phyloP scores from a whole-genome alignment of 768 basidiomycete species.

The Hypsizygus marmoreus region DNA sequence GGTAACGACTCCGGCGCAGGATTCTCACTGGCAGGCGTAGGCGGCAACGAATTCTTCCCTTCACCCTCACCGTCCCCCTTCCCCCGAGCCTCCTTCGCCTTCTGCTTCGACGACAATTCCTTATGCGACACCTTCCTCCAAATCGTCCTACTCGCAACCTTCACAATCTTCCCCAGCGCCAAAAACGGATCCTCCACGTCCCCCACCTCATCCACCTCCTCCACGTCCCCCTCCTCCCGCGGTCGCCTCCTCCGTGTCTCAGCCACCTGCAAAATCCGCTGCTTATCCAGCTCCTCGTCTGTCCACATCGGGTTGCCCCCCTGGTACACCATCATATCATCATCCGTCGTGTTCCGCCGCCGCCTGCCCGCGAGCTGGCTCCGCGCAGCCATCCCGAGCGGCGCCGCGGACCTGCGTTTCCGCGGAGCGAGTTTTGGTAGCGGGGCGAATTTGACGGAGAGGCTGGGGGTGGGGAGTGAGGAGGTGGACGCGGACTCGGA shows the following conservation, averaged over 20 bases:
- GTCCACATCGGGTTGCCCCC: slow-evolving; percentile 35
- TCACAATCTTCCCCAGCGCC: slow-evolving; percentile 52
- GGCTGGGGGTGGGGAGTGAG: slow-evolving; percentile 26
- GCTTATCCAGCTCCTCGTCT: slow-evolving; percentile 38
- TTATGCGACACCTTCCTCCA: slow-evolving; percentile 52
- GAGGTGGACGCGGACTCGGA: slow-evolving; percentile 36
- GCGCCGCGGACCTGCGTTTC: slow-evolving; percentile 48
- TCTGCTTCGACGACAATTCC: slow-evolving; percentile 25
- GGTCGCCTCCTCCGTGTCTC: slow-evolving; percentile 19
- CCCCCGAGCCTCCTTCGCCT: slow-evolving; percentile 6
- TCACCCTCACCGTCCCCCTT: slow-evolving; percentile 6
- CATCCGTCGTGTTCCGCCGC: slow-evolving; percentile 20
- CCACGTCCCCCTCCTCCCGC: slow-evolving; percentile 15
- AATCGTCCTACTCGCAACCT: slow-evolving; percentile 48
- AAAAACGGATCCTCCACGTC: slow-evolving; percentile 49
- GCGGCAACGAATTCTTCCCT: too few species aligned
- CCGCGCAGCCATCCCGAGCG: slow-evolving; percentile 57
- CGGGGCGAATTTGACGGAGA: slow-evolving; percentile 60
- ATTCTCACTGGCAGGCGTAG: too few species aligned
- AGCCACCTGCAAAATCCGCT: slow-evolving; percentile 25
- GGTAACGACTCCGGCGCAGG: not conserved
- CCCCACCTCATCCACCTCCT: slow-evolving; percentile 23
- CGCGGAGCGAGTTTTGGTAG: slow-evolving; percentile 54
- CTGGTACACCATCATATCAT: slow-evolving; percentile 6
- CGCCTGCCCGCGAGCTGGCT: slow-evolving; percentile 40